These are phyloP conservation scores for Annulohypoxylon stygium DNA, from an alignment of 495 filamentous ascomycete species.

Conservation along the genomic window DNA sequence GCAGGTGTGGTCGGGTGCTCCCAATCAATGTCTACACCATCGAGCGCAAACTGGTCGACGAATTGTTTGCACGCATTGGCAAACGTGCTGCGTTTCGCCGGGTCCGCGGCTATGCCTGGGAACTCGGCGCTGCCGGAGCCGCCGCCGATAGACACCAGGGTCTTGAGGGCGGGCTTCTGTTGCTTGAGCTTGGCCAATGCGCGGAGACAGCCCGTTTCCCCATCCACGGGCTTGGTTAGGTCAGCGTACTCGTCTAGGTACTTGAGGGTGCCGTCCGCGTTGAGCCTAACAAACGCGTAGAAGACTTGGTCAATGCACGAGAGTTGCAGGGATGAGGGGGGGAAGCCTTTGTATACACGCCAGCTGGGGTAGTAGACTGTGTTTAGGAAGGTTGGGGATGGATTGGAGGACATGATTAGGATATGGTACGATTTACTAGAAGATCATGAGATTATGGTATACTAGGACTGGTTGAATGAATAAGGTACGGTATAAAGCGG, in stretches of 20 bases:
- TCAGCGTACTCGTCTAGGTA: constrained; percentile 82
- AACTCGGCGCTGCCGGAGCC: constrained; percentile 80
- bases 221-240: constrained; percentile 77
- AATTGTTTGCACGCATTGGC: constrained; percentile 70
- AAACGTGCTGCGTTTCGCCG: constrained; percentile 68
- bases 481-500: background rate
- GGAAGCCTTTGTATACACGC: constrained; percentile 75
- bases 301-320: constrained; percentile 77
- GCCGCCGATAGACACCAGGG: constrained; percentile 82
- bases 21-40: constrained; percentile 90
- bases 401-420: constrained; percentile 24
- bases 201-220: constrained; percentile 75
- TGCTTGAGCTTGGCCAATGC: constrained; percentile 75
- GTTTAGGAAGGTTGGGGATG: constrained; percentile 31
- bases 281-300: constrained; percentile 76
- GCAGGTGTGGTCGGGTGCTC: constrained; percentile 75
- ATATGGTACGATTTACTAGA: background rate
- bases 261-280: constrained; percentile 48
- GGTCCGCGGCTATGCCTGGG: constrained; percentile 70
- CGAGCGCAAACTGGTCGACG: constrained; percentile 73
- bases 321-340: constrained; percentile 75
- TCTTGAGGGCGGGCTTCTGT: constrained; percentile 72
- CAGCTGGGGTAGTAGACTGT: constrained; percentile 86
- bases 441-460: background rate
- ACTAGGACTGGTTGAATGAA: background rate